Evolutionary conservation across 208 protist species (phyloP).

Genomic region (Porcisia hertigi): DNA sequence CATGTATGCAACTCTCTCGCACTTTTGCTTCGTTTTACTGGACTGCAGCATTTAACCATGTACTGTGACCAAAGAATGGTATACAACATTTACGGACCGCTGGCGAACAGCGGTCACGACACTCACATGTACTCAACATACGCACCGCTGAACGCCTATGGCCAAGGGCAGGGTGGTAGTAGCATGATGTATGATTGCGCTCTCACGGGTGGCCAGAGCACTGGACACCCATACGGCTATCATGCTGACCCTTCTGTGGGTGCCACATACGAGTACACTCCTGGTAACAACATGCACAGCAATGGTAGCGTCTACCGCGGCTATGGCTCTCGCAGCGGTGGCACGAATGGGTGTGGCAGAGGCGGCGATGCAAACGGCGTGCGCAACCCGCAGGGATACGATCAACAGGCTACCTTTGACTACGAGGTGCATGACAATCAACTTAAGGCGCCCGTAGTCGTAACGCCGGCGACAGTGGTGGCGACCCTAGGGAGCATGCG

Average conservation of each 20-base stretch:
- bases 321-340: constrained; percentile 2
- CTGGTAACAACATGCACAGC: neutral
- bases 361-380: neutral
- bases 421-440: constrained; percentile 79
- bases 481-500: constrained; percentile 54
- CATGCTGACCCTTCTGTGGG: constrained; percentile 16
- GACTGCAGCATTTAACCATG: constrained; percentile 5
- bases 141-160: neutral
- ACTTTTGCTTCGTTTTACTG: neutral
- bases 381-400: constrained; percentile 6
- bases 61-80: constrained; percentile 18
- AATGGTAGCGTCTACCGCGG: neutral
- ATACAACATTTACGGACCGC: constrained; percentile 20
- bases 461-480: constrained; percentile 45
- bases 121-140: constrained; percentile 1
- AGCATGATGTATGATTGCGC: constrained; percentile 11
- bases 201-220: constrained; percentile 3
- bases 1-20: neutral
- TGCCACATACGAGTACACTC: constrained; percentile 19
- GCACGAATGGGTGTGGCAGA: constrained; percentile 7
- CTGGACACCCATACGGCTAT: constrained; percentile 12
- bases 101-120: neutral
- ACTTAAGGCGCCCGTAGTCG: constrained; percentile 65
- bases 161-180: neutral
- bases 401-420: constrained; percentile 13